phyloP scores from a whole-genome alignment of 345 rosid species.

The Camelina hispida region DNA sequence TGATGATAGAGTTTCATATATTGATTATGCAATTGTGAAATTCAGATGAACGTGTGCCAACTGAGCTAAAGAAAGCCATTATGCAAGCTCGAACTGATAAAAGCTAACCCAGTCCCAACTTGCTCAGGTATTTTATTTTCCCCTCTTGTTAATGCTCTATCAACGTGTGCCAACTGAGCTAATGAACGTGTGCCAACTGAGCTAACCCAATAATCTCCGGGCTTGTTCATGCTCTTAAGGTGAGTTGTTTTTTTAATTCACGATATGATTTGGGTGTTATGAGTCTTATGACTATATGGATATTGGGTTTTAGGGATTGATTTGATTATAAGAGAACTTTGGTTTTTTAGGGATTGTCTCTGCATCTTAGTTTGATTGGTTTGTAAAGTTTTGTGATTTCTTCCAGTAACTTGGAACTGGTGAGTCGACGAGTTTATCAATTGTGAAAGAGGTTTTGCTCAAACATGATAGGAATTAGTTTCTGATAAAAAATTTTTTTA shows the following conservation, averaged over 20 bases:
- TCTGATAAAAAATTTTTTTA: neutral
- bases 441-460: conserved; percentile 16
- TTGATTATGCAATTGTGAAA: too few relatives aligned
- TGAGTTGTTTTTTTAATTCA: conserved; percentile 37
- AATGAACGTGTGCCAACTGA: too few relatives aligned
- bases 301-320: neutral
- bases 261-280: neutral
- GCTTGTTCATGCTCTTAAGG: conserved; percentile 79
- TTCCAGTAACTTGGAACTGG: conserved; percentile 97
- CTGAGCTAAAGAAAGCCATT: too few relatives aligned
- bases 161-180: too few relatives aligned
- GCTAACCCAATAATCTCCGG: conserved; percentile 36
- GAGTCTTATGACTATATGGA: neutral
- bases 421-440: conserved; percentile 46
- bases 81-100: too few relatives aligned
- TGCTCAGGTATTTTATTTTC: too few relatives aligned
- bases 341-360: conserved; percentile 3
- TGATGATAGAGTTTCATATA: too few relatives aligned
- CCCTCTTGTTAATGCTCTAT: too few relatives aligned
- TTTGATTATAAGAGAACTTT: too few relatives aligned
- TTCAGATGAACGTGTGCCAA: too few relatives aligned
- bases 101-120: too few relatives aligned
- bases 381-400: conserved; percentile 48
- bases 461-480: conserved; percentile 26
- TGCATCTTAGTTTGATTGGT: too few relatives aligned